These are phyloP conservation scores for Nemania sp. DNA, from an alignment of 2,329 filamentous ascomycete species.

Conservation along the genomic window DNA sequence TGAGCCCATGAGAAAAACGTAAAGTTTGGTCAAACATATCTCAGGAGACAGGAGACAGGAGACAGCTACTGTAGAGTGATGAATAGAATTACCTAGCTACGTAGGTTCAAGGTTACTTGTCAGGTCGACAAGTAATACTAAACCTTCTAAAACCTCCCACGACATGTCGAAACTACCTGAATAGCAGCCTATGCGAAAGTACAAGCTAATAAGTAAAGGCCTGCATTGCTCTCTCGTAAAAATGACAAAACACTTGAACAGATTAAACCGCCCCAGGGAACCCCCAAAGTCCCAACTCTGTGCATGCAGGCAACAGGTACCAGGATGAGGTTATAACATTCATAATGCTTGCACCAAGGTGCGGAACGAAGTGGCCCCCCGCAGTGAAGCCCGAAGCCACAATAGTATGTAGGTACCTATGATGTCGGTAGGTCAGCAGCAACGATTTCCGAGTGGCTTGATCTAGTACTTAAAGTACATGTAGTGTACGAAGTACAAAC, in stretches of 20 bases:
- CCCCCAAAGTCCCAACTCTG: background rate
- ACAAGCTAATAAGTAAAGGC: constrained; percentile 9
- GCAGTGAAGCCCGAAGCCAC: constrained; percentile 22
- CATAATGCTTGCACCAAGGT: background rate
- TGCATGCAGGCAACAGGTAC: background rate
- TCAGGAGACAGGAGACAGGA: background rate
- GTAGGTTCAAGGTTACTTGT: no score
- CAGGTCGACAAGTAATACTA: no score
- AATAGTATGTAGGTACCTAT: background rate
- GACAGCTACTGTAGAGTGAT: no score
- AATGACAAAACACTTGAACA: constrained; percentile 14
- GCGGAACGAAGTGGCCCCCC: constrained; percentile 11
- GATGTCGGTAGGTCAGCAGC: background rate
- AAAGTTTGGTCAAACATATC: no score
- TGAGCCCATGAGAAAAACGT: background rate
- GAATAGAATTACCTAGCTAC: no score
- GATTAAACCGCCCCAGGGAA: background rate
- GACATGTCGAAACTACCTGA: no score
- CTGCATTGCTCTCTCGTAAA: constrained; percentile 22
- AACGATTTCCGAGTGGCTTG: constrained; percentile 13
- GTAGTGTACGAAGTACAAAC: no score
- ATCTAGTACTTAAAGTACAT: no score
- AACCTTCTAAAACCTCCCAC: no score
- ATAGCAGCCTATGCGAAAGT: background rate
- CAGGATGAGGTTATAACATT: constrained; percentile 10